phyloP scores from a whole-genome alignment of 805 yeast genomes.

The Kuraishia piskuri region DNA sequence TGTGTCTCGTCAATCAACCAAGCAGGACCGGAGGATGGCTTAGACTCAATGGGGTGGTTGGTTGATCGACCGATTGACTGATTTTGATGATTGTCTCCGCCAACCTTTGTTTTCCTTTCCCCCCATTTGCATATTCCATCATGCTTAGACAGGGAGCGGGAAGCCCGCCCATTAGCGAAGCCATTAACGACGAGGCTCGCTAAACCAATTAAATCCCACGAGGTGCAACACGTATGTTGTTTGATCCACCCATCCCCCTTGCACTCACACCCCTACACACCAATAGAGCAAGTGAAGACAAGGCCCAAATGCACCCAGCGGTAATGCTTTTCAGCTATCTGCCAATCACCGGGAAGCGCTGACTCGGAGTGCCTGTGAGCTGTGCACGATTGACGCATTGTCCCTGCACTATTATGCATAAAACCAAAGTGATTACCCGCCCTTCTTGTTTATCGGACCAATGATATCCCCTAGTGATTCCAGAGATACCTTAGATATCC shows the following conservation, averaged over 20 bases:
- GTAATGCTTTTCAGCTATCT: not conserved
- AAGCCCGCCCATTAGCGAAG: not conserved
- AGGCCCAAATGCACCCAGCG: not conserved
- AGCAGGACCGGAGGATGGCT: too few relatives aligned
- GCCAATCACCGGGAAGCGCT: not conserved
- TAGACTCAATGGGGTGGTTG: too few relatives aligned
- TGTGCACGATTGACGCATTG: not conserved
- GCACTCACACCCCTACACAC: not conserved
- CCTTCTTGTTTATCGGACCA: not conserved
- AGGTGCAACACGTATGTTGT: too few relatives aligned
- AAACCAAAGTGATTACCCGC: not conserved
- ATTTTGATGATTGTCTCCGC: too few relatives aligned
- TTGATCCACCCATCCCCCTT: not conserved
- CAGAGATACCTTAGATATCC: not conserved
- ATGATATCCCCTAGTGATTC: not conserved
- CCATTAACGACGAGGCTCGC: not conserved
- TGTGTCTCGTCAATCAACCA: too few relatives aligned
- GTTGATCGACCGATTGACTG: too few relatives aligned
- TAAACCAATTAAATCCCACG: not conserved
- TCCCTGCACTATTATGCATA: not conserved
- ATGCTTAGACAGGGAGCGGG: not conserved
- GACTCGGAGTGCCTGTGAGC: not conserved
- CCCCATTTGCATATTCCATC: not conserved
- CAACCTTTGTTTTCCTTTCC: not conserved
- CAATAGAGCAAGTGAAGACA: not conserved